A percentile compares a stretch with the other conserved stretches of the same genome.
Conservation (phyloP, 305 asterid genomes). For the Rubia tinctorum region DNA sequence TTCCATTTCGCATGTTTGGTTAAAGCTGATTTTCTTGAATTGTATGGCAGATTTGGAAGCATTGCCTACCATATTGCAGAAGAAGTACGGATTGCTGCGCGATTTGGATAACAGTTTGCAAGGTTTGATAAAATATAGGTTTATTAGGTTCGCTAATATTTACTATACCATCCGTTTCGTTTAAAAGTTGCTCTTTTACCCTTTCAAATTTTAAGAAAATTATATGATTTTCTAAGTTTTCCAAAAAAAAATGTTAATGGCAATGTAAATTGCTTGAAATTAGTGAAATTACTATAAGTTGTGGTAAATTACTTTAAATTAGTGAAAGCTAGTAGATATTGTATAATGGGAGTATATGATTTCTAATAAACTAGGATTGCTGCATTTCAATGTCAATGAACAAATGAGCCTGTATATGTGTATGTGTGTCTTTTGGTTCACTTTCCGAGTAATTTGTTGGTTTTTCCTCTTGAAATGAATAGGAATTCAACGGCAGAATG, state of each 20-base stretch:
- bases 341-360: background rate
- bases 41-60: slow-evolving; percentile 33
- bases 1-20: background rate
- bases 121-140: slow-evolving; percentile 18
- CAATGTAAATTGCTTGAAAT: too few species aligned
- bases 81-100: slow-evolving; percentile 35
- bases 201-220: too few species aligned
- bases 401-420: background rate
- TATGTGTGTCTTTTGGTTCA: background rate
- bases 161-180: too few species aligned
- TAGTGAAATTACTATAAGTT: too few species aligned
- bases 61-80: slow-evolving; percentile 32
- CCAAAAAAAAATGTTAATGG: too few species aligned
- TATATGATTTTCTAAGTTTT: too few species aligned
- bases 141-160: background rate
- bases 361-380: background rate
- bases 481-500: slow-evolving; percentile 88
- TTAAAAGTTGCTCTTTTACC: too few species aligned
- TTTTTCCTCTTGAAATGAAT: slow-evolving; percentile 23
- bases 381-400: background rate
- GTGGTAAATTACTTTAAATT: background rate
- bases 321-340: background rate
- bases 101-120: slow-evolving; percentile 39
- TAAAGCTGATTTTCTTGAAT: background rate
- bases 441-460: background rate